phyloP scores from a whole-genome alignment of 352 stramenopile genomes.

The Phytopythium montanum region DNA sequence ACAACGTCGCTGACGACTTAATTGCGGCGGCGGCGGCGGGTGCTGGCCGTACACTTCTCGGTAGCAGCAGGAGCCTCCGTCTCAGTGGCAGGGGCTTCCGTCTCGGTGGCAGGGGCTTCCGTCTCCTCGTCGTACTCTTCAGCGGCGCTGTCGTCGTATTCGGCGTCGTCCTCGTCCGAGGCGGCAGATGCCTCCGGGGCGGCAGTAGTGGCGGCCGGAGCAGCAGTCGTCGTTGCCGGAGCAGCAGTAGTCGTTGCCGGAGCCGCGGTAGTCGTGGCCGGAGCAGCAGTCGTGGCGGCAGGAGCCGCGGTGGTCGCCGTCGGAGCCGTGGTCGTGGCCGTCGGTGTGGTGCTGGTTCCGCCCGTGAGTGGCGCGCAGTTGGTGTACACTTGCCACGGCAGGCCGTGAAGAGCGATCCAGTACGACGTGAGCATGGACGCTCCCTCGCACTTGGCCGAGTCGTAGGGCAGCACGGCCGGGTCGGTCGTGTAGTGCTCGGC shows the following conservation, averaged over 20 bases:
- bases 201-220: background rate
- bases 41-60: background rate
- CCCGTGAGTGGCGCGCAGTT: constrained; percentile 34
- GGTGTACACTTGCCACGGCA: constrained; percentile 44
- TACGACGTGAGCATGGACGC: constrained; percentile 27
- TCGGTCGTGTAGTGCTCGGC: constrained; percentile 24
- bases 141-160: background rate
- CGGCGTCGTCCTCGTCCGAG: background rate
- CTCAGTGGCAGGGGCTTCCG: background rate
- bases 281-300: constrained; percentile 1
- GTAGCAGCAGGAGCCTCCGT: background rate
- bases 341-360: no score
- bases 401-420: constrained; percentile 41
- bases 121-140: constrained; percentile 1
- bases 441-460: constrained; percentile 33
- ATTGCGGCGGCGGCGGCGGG: background rate
- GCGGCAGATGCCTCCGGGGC: background rate
- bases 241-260: constrained; percentile 1
- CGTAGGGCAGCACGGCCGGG: constrained; percentile 32
- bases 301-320: no score
- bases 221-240: background rate
- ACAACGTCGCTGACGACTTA: background rate
- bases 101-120: background rate
- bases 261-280: constrained; percentile 1
- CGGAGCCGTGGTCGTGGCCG: constrained; percentile 20